Evolutionary conservation across 2,329 filamentous ascomycete genomes (phyloP).

Genomic region (Spiromastix sp.): DNA sequence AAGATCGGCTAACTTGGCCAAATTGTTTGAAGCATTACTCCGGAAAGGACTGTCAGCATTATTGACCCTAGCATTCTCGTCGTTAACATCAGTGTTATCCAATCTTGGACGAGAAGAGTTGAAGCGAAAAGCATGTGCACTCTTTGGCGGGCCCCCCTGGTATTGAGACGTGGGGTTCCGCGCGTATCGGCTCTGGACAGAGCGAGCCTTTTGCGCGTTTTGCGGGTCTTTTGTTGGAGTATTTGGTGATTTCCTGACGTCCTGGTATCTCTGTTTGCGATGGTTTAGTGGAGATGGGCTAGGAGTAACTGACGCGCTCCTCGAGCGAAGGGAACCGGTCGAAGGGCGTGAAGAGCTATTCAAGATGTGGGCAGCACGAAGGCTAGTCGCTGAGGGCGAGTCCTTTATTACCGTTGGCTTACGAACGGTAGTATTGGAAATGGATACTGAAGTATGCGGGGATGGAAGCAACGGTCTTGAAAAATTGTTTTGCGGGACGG

Average conservation of each 20-base stretch:
- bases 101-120: constrained; percentile 7
- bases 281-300: constrained; percentile 8
- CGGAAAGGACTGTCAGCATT: not conserved
- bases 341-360: constrained; percentile 1
- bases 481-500: constrained; percentile 11
- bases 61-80: constrained; percentile 10
- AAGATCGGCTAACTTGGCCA: constrained; percentile 8
- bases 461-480: constrained; percentile 12
- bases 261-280: constrained; percentile 6
- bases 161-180: constrained; percentile 2
- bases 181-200: constrained; percentile 4
- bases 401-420: constrained; percentile 7
- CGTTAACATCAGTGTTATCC: constrained; percentile 5
- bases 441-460: constrained; percentile 7
- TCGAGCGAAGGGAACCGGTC: constrained; percentile 3
- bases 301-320: constrained; percentile 8
- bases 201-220: constrained; percentile 1
- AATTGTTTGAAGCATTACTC: constrained; percentile 1
- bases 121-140: constrained; percentile 4
- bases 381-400: constrained; percentile 4
- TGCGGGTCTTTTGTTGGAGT: constrained; percentile 3
- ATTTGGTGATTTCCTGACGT: constrained; percentile 1
- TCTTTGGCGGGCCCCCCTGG: constrained; percentile 5
- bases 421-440: constrained; percentile 8
- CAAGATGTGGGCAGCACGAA: constrained; percentile 1